Base-by-base conservation (phyloP, 305 asterid genomes). In the Ajuga reptans region DNA sequence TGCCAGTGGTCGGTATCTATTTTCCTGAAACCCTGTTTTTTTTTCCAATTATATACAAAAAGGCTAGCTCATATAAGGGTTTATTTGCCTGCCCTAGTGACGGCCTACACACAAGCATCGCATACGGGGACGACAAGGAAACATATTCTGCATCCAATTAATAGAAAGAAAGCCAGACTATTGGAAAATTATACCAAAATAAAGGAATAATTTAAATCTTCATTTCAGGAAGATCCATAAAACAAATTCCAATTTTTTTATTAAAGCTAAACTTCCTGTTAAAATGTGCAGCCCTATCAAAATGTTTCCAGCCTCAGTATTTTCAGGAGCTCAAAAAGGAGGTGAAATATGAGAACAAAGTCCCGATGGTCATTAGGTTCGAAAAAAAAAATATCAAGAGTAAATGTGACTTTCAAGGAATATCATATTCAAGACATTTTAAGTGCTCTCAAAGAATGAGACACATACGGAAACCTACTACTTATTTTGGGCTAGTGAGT, bases 1-100 rank as follows among this genome's bases (percentile, higher is more conserved):
- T 90, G 96, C 94, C 96, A 93, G 21, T 88, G 80, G 79, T 93
- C 99, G 1, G 95, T 87, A 74, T 90, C 99, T 10, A 85, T 76
- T 86, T 93, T 93, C 64, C 83, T 84, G 80, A 93, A 93, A 56
- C 99, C 99, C 97, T 93, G 85, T 1, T 39, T 39, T 39, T 31
- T 31, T 53, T 76, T 59, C 47, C 47, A 34, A 66, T 37, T 51
- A 63, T 6, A 14, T 0, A 50, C 9, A 29, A 59, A 57, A 42
- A 29, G 15, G 42, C 55, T 49, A 68, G 36, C 36, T 3, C 36
- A 4, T 31, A 31, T 1, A 0, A 31, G 5, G 36, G 36, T 31
- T 31, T 31, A 21, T 1, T 21, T 21, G n/a, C 27, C 27, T 21
- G 27, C 27, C 27, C 27, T 21, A 21, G 27, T n/a, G n/a, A 21